A percentile compares a stretch with the other conserved stretches of the same genome.
These are phyloP conservation scores for Symbiodinium natans DNA, from an alignment of 73 alveolate species.

Conservation along the genomic window DNA sequence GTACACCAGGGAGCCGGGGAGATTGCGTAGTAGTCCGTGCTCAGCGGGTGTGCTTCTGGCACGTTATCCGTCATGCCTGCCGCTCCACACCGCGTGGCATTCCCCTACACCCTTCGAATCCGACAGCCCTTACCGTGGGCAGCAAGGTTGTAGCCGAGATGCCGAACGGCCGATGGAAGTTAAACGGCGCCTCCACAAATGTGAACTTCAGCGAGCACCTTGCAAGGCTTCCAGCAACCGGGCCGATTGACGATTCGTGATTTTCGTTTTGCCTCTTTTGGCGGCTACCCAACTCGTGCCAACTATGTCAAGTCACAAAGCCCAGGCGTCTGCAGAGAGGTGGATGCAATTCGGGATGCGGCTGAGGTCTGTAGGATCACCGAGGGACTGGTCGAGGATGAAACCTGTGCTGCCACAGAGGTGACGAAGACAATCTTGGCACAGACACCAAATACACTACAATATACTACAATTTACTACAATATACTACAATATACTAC, in stretches of 20 bases:
- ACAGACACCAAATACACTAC: no score
- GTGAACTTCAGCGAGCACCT: neutral
- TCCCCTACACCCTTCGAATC: no score
- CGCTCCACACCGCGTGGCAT: no score
- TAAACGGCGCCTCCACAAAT: conserved; percentile 12
- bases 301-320: no score
- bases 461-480: no score
- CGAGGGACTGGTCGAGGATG: conserved; percentile 34
- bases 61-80: neutral
- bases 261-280: no score
- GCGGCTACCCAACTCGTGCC: no score
- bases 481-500: no score
- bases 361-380: conserved; percentile 42
- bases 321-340: neutral
- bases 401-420: neutral
- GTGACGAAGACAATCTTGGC: neutral
- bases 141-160: no score
- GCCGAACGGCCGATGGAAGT: neutral
- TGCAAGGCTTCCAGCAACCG: no score
- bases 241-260: no score
- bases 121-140: no score
- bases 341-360: conserved; percentile 30
- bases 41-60: neutral
- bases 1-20: neutral
- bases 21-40: neutral